Evolutionary conservation across 768 basidiomycete species (phyloP).

Genomic region (Mycena chlorophos): DNA sequence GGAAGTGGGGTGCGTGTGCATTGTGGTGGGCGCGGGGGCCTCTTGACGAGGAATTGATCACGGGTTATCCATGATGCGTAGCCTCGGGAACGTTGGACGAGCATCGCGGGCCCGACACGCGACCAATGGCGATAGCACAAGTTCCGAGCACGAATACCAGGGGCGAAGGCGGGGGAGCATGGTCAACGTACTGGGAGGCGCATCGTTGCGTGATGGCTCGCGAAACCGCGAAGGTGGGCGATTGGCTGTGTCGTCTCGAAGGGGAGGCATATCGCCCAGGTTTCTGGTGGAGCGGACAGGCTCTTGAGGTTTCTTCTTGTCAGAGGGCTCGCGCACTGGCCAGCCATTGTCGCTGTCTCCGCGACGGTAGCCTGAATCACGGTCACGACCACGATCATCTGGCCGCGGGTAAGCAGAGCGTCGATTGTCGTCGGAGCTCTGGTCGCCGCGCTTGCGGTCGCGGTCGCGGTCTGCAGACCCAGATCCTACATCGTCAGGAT

Average conservation of each 20-base stretch:
- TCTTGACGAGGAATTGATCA: no score
- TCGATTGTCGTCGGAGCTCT: neutral
- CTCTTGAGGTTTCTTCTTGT: neutral
- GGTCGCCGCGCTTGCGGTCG: slow-evolving; percentile 5
- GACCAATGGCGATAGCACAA: neutral
- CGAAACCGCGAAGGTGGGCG: slow-evolving; percentile 2
- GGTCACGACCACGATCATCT: slow-evolving; percentile 4
- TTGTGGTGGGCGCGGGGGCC: neutral
- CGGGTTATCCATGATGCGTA: no score
- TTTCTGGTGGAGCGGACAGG: neutral
- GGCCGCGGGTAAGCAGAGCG: neutral
- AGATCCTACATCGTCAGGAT: neutral
- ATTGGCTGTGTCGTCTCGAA: neutral
- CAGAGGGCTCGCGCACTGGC: neutral
- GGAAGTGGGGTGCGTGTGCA: neutral
- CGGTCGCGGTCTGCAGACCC: slow-evolving; percentile 3
- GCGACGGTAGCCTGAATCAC: slow-evolving; percentile 1
- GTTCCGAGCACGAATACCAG: slow-evolving; percentile 3
- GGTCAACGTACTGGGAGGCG: slow-evolving; percentile 25
- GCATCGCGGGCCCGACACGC: neutral
- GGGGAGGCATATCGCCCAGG: neutral
- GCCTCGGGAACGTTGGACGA: neutral
- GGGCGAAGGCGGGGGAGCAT: slow-evolving; percentile 17
- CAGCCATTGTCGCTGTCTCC: neutral
- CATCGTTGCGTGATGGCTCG: neutral